phyloP scores from a whole-genome alignment of 805 yeast genomes.

The Metschnikowia drakensbergensis region DNA sequence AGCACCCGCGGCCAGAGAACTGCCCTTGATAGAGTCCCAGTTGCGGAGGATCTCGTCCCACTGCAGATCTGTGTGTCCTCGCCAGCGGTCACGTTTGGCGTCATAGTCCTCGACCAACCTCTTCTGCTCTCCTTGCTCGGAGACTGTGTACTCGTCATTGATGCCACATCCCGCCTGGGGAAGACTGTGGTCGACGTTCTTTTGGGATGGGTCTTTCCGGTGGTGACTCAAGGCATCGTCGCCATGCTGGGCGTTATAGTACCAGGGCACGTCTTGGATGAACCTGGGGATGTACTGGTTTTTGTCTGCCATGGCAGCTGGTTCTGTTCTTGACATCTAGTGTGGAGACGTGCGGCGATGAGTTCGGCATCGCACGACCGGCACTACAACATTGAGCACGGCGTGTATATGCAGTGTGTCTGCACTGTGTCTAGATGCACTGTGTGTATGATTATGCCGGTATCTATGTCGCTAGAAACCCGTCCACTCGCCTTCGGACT shows the following conservation, averaged over 20 bases:
- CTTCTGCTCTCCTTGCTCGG: conserved; percentile 14
- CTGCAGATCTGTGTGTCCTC: conserved; percentile 65
- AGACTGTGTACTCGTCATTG: conserved; percentile 36
- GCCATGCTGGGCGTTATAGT: conserved; percentile 18
- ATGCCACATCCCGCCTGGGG: conserved; percentile 59
- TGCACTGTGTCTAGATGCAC: too few relatives aligned
- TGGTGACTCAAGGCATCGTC: conserved; percentile 58
- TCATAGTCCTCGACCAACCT: conserved; percentile 50
- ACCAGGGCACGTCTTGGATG: conserved; percentile 40
- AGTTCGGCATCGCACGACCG: background rate
- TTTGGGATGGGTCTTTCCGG: conserved; percentile 38
- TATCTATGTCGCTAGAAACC: conserved; percentile 11
- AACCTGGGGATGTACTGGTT: conserved; percentile 38
- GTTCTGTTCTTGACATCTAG: background rate
- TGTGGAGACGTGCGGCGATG: background rate
- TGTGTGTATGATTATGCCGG: conserved; percentile 2
- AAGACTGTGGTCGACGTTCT: conserved; percentile 42
- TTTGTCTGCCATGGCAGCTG: background rate
- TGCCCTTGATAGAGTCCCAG: conserved; percentile 40
- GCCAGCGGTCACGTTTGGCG: conserved; percentile 76
- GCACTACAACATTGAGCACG: too few relatives aligned
- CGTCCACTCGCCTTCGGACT: conserved; percentile 23
- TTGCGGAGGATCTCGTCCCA: conserved; percentile 49
- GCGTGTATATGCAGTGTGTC: too few relatives aligned
- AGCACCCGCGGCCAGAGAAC: conserved; percentile 8